Conservation (phyloP, 2,329 filamentous ascomycete species). For the Dothistroma septosporum region DNA sequence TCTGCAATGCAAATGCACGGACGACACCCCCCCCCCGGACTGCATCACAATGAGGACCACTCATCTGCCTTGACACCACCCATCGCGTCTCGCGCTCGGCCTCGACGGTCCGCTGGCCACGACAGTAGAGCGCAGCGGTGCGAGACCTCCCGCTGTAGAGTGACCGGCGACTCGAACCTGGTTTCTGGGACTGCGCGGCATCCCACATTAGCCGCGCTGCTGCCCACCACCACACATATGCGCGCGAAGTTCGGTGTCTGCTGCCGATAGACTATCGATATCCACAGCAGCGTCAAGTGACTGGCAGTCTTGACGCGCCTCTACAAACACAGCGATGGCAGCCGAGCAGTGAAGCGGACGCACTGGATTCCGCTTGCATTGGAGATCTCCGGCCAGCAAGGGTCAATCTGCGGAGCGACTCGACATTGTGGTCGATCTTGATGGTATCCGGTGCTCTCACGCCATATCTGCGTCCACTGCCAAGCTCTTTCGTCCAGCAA, state of each 20-base stretch:
- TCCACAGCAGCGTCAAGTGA: slow-evolving; percentile 18
- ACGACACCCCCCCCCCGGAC: slow-evolving; percentile 14
- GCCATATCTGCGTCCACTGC: background rate
- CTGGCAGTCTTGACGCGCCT: slow-evolving; percentile 13
- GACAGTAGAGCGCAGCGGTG: slow-evolving; percentile 7
- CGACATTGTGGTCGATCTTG: slow-evolving; percentile 2
- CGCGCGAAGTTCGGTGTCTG: slow-evolving; percentile 11
- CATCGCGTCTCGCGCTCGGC: slow-evolving; percentile 11
- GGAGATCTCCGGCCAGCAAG: slow-evolving; percentile 7
- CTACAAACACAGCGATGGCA: slow-evolving; percentile 14
- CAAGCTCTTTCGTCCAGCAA: background rate
- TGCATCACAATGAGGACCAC: slow-evolving; percentile 5
- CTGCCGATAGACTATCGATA: background rate
- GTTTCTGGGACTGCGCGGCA: slow-evolving; percentile 15
- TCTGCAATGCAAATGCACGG: slow-evolving; percentile 18
- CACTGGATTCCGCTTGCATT: background rate
- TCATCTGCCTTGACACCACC: slow-evolving; percentile 9
- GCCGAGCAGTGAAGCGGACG: background rate
- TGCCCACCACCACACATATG: slow-evolving; percentile 5
- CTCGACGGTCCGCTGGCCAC: slow-evolving; percentile 17
- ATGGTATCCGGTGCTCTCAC: background rate
- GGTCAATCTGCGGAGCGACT: background rate
- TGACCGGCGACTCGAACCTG: slow-evolving; percentile 15
- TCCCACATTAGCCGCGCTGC: slow-evolving; percentile 1
- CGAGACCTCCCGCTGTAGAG: background rate